phyloP scores from a whole-genome alignment of 1,139 yeast genomes.

The Yamadazyma aaseri region DNA sequence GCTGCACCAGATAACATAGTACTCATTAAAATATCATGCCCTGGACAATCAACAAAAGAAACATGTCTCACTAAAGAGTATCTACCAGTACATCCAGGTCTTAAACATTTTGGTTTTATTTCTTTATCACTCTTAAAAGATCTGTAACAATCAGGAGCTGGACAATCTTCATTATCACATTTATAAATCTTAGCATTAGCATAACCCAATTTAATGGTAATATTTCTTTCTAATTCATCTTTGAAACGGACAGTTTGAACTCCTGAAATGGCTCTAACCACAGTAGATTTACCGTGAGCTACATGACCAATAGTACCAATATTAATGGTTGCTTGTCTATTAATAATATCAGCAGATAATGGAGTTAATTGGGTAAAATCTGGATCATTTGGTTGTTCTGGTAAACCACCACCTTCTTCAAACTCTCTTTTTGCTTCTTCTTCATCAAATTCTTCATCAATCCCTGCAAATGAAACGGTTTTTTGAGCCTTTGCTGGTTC shows the following conservation, averaged over 20 bases:
- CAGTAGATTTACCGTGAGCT: conserved; percentile 99
- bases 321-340: conserved; percentile 98
- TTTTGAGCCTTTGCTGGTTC: conserved; percentile 53
- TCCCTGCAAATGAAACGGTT: conserved; percentile 79
- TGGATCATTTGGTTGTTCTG: conserved; percentile 91
- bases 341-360: conserved; percentile 89
- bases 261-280: conserved; percentile 97
- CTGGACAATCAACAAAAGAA: conserved; percentile 99
- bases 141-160: conserved; percentile 93
- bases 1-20: conserved; percentile 99
- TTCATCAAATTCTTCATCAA: conserved; percentile 63
- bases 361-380: conserved; percentile 81
- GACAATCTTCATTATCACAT: conserved; percentile 83
- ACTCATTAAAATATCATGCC: conserved; percentile 99
- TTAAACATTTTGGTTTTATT: conserved; percentile 86
- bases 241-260: conserved; percentile 98
- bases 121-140: conserved; percentile 95
- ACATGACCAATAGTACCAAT: conserved; percentile 99
- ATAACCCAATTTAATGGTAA: conserved; percentile 96
- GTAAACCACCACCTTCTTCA: conserved; percentile 97
- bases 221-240: conserved; percentile 97
- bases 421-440: conserved; percentile 74
- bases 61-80: conserved; percentile 92
- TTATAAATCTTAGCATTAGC: conserved; percentile 98
- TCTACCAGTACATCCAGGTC: conserved; percentile 81